Conservation (phyloP, 352 stramenopile genomes). For the Aphanomyces stellatus region DNA sequence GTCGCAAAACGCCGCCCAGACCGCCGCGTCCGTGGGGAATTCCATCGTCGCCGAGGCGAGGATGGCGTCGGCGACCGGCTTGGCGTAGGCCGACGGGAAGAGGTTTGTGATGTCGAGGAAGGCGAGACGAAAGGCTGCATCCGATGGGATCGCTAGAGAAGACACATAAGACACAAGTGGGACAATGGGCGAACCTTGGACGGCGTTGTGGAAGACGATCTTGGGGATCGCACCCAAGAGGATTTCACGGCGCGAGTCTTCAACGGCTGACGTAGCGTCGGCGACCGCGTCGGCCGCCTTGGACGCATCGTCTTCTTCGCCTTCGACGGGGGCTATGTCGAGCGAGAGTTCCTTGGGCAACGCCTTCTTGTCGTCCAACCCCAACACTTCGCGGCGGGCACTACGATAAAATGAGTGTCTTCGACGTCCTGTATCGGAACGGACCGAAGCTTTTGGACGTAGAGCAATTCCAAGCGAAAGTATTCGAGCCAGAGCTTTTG, state of each 20-base stretch:
- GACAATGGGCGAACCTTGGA: conserved; percentile 20
- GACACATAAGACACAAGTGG: not conserved
- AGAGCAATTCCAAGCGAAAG: conserved; percentile 85
- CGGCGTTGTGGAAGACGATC: conserved; percentile 71
- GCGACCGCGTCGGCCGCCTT: conserved; percentile 27
- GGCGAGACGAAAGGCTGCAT: conserved; percentile 60
- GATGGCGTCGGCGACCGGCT: conserved; percentile 61
- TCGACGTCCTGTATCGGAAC: not conserved
- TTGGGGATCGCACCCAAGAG: conserved; percentile 75
- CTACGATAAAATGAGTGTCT: conserved; percentile 19
- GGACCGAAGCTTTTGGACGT: conserved; percentile 80
- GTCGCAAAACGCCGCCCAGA: conserved; percentile 33
- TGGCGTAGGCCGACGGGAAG: conserved; percentile 47
- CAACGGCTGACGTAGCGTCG: conserved; percentile 35
- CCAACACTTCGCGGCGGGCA: conserved; percentile 67
- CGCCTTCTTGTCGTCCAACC: conserved; percentile 40
- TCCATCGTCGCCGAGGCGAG: conserved; percentile 45
- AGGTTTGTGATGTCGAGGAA: conserved; percentile 74
- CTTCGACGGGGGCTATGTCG: conserved; percentile 24
- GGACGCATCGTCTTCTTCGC: conserved; percentile 23
- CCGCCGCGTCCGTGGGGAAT: conserved; percentile 50
- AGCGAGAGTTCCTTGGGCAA: conserved; percentile 17
- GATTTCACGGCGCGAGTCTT: conserved; percentile 54
- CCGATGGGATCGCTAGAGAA: conserved; percentile 35
- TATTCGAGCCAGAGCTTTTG: conserved; percentile 87